Evolutionary conservation across 768 basidiomycete species (phyloP), one percentile per base, ranked within the genome.

Genomic region (Kondoa malvinella): DNA sequence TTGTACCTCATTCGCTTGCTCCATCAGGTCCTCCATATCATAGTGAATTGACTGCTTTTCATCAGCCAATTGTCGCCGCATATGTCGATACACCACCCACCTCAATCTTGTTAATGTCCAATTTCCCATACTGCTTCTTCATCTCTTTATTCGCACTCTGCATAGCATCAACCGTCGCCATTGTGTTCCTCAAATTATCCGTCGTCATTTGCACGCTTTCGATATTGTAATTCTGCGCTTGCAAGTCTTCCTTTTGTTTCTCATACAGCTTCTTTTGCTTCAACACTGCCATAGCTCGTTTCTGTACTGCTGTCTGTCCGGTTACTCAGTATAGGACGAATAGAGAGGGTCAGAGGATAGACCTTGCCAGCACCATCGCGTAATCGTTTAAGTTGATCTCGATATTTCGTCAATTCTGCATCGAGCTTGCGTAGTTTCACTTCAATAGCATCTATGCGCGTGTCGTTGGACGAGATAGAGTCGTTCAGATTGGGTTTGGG

Each of bases 121-220:
- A 85, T 80, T 92, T 95, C 27, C 92, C 92, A 75, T 97, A 99
- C 79, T 96, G 92, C 77, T 87, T 91, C 80, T 84, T 84, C 79
- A 99, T 83, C 77, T 96, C 92, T 80, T 92, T 96, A 79, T 96
- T 97, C 21, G 95, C 92, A 21, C 82, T 75, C 76, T 90, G 84
- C 92, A 99, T 96, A 3, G 92, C 95, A 72, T 95, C 90, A 31
- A 97, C 84, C 0, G 95, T 96, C 15, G 90, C 94, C 94, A 99
- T 97, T 74, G 95, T 97, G 76, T 96, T 97, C 71, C 90, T 85
- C 74, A 97, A 78, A 77, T 97, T 97, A 79, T 97, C 95, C n/a
- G 94, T 97, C 8, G 89, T 86, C 74, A 97, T 84, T 16, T 88
- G 84, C 15, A 92, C 87, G 66, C 88, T 91, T 79, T 99, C 92